Evolutionary conservation across 2,329 filamentous ascomycete species (phyloP), one percentile per base, ranked within the genome.

Genomic region (Podosphaera aphanis): DNA sequence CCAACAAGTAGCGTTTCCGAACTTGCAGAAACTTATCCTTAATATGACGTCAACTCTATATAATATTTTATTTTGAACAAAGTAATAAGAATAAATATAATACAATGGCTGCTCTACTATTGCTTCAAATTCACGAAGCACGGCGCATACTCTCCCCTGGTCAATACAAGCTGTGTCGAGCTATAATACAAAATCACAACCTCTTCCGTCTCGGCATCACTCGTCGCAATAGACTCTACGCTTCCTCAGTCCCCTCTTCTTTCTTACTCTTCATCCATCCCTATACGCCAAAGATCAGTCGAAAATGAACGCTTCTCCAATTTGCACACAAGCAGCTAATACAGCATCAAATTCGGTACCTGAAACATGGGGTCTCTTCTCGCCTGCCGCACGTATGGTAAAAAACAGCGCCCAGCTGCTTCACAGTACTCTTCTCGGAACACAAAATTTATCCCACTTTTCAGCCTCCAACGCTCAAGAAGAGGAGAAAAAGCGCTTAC

Each of bases 401-500:
- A 55, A 43, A 33, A 52, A 49, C 1, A 48, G 54, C 19, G 51
- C 51, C 19, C 49, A 53, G 19, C 13, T 55, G 45, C 49, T 59
- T 23, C 56, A 56, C 40, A 51, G 49, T 20, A 55, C 51, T 10
- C 47, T 59, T n/a, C 46, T 51, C 16, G 49, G 49, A 16, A 41
- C 53, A 7, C 49, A 55, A 18, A 55, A 59, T 57, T 55, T 53
- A 5, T 46, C 58, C 20, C 63, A 69, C 29, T 63, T 77, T 51
- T 64, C 70, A 13, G 63, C 66, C 25, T 61, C 65, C 37, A 62
- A 59, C 48, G 61, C 63, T 47, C 62, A 63, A 36, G 56, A 61
- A n/a, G 71, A 77, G 44, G 69, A 77, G 53, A 68, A 68, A 49
- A 76, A 70, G 58, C 71, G 77, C 56, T 66, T 79, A 8, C 60